Conservation (phyloP, 2,329 filamentous ascomycete species). For the Colletotrichum salicis region DNA sequence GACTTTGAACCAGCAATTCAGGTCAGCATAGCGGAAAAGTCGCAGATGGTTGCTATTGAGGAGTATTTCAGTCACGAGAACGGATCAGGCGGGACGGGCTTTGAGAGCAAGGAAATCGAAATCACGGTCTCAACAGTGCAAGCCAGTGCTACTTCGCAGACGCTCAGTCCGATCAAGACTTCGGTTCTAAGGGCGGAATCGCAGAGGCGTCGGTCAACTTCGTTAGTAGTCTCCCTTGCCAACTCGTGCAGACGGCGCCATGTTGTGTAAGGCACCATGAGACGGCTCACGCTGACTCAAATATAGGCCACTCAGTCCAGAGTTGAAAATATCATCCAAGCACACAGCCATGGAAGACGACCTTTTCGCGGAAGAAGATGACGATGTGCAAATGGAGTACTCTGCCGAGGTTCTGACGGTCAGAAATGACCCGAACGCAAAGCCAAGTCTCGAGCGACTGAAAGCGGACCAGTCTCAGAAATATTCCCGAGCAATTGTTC, state of each 20-base stretch:
- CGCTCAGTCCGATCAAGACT: slow-evolving; percentile 20
- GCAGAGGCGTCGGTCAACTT: background rate
- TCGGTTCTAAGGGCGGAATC: slow-evolving; percentile 2
- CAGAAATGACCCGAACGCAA: slow-evolving; percentile 56
- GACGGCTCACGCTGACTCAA: slow-evolving; percentile 48
- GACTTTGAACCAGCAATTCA: slow-evolving; percentile 22
- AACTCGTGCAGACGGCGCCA: slow-evolving; percentile 12
- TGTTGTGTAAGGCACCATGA: slow-evolving; percentile 30
- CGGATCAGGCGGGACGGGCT: background rate
- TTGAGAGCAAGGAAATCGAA: background rate
- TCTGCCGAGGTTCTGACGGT: slow-evolving; percentile 52
- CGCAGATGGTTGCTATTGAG: background rate
- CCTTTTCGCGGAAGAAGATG: slow-evolving; percentile 59
- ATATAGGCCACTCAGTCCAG: slow-evolving; percentile 43
- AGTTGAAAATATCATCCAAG: slow-evolving; percentile 59
- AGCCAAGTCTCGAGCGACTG: slow-evolving; percentile 44
- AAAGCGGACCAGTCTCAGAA: slow-evolving; percentile 36
- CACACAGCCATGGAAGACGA: slow-evolving; percentile 58
- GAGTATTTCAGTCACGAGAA: background rate
- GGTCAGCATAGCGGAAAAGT: background rate
- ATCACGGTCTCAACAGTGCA: slow-evolving; percentile 9
- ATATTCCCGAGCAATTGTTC: slow-evolving; percentile 42
- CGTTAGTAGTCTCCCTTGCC: slow-evolving; percentile 26
- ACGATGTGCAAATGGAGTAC: slow-evolving; percentile 47
- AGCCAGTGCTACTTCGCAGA: background rate